Evolutionary conservation across 306 rosid species (phyloP), one percentile per base, ranked within the genome.

Genomic region (Pyrus pyrifolia): DNA sequence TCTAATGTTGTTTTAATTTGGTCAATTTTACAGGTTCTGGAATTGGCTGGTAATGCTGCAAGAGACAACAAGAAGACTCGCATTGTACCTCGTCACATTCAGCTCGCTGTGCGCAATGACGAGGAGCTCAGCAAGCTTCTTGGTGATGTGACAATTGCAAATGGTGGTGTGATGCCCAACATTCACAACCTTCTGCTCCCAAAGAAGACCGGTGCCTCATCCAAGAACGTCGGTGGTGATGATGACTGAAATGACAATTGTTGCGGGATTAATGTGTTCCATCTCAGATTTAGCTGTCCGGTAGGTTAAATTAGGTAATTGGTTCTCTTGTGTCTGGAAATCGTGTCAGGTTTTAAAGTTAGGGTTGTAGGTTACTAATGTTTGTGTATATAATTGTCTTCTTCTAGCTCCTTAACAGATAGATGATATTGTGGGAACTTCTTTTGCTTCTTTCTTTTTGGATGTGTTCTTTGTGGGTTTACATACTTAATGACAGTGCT

Each of bases 131-230:
- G 98, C 85, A 91, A 91, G 82, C 97, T 95, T 78, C 85, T 95
- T 9, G 96, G 92, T 0, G 91, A 90, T 66, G 97, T 95, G n/a
- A 95, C 97, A 0, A 95, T 95, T 45, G 97, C 97, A 0, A 95
- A 90, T 12, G 97, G 99, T 14, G 97, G 97, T 63, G 99, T 95
- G 6, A 95, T 88, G 97, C 96, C 99, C 12, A 95, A 95, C 85
- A 95, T 95, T 73, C 97, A 95, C 87, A 90, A 87, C 59, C 76
- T 90, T 3, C 87, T 95, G 0, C 90, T 95, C 4, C 97, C 97
- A 0, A 94, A 94, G 92, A 94, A 94, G 78, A 13, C 87, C 0
- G 96, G 98, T 0, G 30, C 84, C 29, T 85, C 97, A 2, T 90
- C 96, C 0, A 90, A 87, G 86, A 85, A 78, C 6, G 71, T 80